Evolutionary conservation across 805 yeast species (phyloP), one percentile per base, ranked within the genome.

Genomic region (Starmera quercuum): DNA sequence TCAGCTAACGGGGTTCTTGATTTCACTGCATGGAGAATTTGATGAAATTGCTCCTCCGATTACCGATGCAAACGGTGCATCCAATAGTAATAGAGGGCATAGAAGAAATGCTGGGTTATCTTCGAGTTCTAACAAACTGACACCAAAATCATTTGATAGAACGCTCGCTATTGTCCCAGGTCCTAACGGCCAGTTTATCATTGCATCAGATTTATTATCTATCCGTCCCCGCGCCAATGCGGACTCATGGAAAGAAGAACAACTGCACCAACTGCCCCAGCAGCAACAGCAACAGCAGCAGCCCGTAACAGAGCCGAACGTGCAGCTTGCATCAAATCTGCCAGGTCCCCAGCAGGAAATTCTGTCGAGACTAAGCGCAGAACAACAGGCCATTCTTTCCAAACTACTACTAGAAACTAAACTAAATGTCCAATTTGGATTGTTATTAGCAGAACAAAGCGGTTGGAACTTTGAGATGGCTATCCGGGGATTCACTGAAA

Each of bases 371-470:
- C 57, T 77, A 26, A 83, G 83, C 1, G 67, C 75, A 0, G 78
- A 78, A 29, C 94, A 83, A 53, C 75, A 79, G 41, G 79, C 77
- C 36, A 56, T 85, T 5, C 66, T 84, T 13, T 68, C 71, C 16
- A 79, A 72, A 47, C 59, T 90, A 17, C 73, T 81, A 59, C 54
- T 69, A 19, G 84, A 81, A 41, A 88, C 97, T 0, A 75, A 77
- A 31, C 64, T 88, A 45, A 87, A 73, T 44, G 64, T 83, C n/a
- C 83, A 83, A 47, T 88, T 78, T 54, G 83, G 90, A 0, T 61
- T 77, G 19, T 74, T 88, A 83, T 68, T 92, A 26, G 80, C 87
- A 37, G 87, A 86, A 53, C 95, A 87, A 56, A 85, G 95, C 49
- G 70, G 73, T 35, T 88, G 94, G 88, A 81, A 83, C 55, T 78